A percentile compares a stretch with the other conserved stretches of the same genome.
phyloP scores from a whole-genome alignment of 75 land plant species.

The Pinus tabuliformis region DNA sequence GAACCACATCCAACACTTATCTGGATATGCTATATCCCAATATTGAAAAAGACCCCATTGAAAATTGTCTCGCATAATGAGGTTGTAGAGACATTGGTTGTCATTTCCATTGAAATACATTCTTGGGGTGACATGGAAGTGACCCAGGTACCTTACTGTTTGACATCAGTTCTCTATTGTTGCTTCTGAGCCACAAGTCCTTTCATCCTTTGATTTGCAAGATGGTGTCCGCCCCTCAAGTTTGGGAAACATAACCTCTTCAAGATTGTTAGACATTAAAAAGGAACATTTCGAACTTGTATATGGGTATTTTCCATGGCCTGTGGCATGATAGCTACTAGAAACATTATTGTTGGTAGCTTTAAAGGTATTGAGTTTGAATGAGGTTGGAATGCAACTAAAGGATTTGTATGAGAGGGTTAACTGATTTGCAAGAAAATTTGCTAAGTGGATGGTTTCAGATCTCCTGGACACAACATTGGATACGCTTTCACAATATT shows the following conservation, averaged over 20 bases:
- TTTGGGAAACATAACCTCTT: neutral
- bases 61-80: slow-evolving; percentile 18
- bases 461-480: slow-evolving; percentile 40
- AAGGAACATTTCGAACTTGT: slow-evolving; percentile 3
- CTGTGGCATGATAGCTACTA: slow-evolving; percentile 58
- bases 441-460: slow-evolving; percentile 47
- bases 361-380: slow-evolving; percentile 12
- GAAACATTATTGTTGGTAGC: slow-evolving; percentile 3
- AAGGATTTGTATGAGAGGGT: neutral
- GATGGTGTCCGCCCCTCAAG: slow-evolving; percentile 9
- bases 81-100: slow-evolving; percentile 29
- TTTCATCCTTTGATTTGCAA: slow-evolving; percentile 7
- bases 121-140: slow-evolving; percentile 39
- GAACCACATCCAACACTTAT: too few relatives aligned
- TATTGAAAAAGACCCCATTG: too few relatives aligned
- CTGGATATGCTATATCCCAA: too few relatives aligned
- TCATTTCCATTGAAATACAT: slow-evolving; percentile 22
- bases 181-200: slow-evolving; percentile 17
- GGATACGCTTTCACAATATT: slow-evolving; percentile 43
- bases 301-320: slow-evolving; percentile 20
- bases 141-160: slow-evolving; percentile 7
- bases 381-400: neutral
- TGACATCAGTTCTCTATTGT: slow-evolving; percentile 25
- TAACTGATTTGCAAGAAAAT: slow-evolving; percentile 14
- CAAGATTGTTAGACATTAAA: slow-evolving; percentile 1